Evolutionary conservation across 2,329 filamentous ascomycete genomes (phyloP).

Genomic region (Emydomyces testavorans): DNA sequence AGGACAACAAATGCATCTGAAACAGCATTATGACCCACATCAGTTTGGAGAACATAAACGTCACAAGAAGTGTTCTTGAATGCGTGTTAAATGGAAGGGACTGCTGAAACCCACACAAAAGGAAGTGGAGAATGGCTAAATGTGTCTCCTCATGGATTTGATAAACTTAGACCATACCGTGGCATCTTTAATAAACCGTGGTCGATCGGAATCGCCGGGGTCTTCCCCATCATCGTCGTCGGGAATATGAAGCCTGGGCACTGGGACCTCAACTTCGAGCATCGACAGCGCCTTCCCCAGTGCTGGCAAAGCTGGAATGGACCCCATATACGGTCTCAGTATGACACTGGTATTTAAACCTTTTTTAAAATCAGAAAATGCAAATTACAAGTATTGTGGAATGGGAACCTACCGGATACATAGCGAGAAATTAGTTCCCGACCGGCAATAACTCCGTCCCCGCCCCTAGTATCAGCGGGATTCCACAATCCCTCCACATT

Average conservation of each 20-base stretch:
- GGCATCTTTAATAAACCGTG: slow-evolving; percentile 71
- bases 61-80: neutral
- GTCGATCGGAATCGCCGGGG: slow-evolving; percentile 35
- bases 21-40: neutral
- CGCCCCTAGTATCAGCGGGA: slow-evolving; percentile 51
- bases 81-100: neutral
- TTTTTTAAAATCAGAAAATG: slow-evolving; percentile 21
- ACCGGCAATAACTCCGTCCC: slow-evolving; percentile 50
- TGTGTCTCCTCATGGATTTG: slow-evolving; percentile 1
- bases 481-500: slow-evolving; percentile 62
- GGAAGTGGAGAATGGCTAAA: neutral
- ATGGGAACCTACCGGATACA: slow-evolving; percentile 53
- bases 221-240: slow-evolving; percentile 27
- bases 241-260: slow-evolving; percentile 54
- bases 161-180: slow-evolving; percentile 39
- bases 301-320: slow-evolving; percentile 60
- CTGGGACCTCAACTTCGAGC: slow-evolving; percentile 58
- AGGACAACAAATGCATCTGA: slow-evolving; percentile 67
- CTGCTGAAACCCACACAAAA: neutral
- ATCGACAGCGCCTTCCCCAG: slow-evolving; percentile 62
- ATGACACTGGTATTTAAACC: slow-evolving; percentile 72
- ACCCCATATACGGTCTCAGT: slow-evolving; percentile 57
- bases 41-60: neutral
- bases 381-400: neutral
- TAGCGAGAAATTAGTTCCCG: slow-evolving; percentile 71